A percentile compares a stretch with the other conserved stretches of the same genome.
These are phyloP conservation scores for Phytophthora ohioensis DNA, from an alignment of 352 stramenopile species.

Conservation along the genomic window DNA sequence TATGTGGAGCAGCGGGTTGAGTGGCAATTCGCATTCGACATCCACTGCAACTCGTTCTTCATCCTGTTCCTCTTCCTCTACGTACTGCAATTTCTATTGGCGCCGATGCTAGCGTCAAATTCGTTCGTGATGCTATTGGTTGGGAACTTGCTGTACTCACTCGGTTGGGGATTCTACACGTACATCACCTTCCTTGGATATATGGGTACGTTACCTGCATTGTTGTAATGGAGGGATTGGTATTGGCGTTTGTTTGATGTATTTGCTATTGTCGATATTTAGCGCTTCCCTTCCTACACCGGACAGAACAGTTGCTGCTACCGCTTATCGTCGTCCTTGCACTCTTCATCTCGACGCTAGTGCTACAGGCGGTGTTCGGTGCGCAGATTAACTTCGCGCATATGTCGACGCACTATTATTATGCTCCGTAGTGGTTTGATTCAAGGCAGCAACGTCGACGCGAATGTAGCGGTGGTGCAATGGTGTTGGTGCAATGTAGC, in stretches of 20 bases:
- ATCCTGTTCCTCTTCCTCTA: constrained; percentile 97
- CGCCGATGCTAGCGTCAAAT: constrained; percentile 93
- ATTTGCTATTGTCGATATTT: not conserved
- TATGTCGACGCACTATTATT: constrained; percentile 88
- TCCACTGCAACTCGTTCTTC: constrained; percentile 99
- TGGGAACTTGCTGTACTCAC: constrained; percentile 95
- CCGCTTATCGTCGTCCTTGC: constrained; percentile 81
- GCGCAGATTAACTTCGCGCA: constrained; percentile 74
- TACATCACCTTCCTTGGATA: constrained; percentile 99
- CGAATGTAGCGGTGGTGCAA: not conserved
- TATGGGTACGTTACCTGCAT: constrained; percentile 67
- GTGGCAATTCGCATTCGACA: constrained; percentile 99
- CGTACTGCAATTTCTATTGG: constrained; percentile 96
- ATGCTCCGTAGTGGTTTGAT: constrained; percentile 48
- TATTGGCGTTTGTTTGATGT: constrained; percentile 11
- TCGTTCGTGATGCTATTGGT: constrained; percentile 92
- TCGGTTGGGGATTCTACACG: constrained; percentile 95
- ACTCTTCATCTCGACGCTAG: constrained; percentile 84
- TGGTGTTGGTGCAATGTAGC: constrained; percentile 4
- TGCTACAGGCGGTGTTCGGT: constrained; percentile 79
- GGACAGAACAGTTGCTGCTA: constrained; percentile 91
- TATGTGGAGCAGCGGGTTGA: constrained; percentile 98
- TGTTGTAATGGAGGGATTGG: not conserved
- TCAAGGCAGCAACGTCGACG: not conserved
- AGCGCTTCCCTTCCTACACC: constrained; percentile 92